These are phyloP conservation scores for Trichosporon ovoides DNA, from an alignment of 1,284 basidiomycete species.

Conservation along the genomic window DNA sequence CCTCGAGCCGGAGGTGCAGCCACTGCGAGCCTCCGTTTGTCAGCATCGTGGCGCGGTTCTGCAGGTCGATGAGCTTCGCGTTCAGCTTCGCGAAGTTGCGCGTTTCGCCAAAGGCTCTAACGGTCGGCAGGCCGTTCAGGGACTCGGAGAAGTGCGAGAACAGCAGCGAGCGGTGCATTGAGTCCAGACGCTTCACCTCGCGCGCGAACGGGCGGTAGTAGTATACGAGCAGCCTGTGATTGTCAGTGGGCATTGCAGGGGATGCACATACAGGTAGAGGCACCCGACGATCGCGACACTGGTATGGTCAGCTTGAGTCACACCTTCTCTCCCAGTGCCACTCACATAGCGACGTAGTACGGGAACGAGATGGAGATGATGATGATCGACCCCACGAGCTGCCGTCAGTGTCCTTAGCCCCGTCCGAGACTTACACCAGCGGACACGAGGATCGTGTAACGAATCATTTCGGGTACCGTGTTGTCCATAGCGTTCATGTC, in stretches of 20 bases:
- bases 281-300: not conserved
- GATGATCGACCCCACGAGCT: constrained; percentile 9
- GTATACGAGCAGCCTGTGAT: constrained; percentile 50
- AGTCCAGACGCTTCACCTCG: constrained; percentile 64
- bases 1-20: constrained; percentile 68
- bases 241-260: not conserved
- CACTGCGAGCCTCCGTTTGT: constrained; percentile 59
- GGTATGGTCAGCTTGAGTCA: not conserved
- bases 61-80: constrained; percentile 67
- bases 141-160: constrained; percentile 85
- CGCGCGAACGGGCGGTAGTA: constrained; percentile 85
- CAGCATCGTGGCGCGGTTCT: constrained; percentile 86
- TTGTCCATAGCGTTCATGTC: constrained; percentile 18
- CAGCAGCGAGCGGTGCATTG: constrained; percentile 51
- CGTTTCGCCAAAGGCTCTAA: constrained; percentile 70
- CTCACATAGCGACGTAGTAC: constrained; percentile 19
- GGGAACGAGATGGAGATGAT: constrained; percentile 25
- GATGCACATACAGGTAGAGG: not conserved
- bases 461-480: not conserved
- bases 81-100: constrained; percentile 69
- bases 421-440: constrained; percentile 39
- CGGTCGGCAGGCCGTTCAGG: constrained; percentile 72
- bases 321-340: too few species aligned
- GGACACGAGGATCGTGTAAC: constrained; percentile 20
- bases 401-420: constrained; percentile 33